Evolutionary conservation across 176 grass and related monocot genomes (phyloP).

Genomic region (Elaeis guineensis): DNA sequence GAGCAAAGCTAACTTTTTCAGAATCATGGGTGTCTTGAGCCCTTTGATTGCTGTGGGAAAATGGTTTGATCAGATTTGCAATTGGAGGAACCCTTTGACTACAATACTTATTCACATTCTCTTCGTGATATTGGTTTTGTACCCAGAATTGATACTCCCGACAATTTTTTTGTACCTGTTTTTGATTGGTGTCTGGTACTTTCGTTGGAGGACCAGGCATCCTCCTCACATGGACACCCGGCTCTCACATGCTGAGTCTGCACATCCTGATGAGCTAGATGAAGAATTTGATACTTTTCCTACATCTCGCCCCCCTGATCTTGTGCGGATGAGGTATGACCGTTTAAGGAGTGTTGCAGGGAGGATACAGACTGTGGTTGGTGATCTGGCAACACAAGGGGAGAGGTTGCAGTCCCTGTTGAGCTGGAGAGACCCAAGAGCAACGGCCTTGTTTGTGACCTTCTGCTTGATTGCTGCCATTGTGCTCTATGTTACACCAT

Average conservation of each 20-base stretch:
- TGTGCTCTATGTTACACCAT: conserved; percentile 51
- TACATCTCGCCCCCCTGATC: conserved; percentile 33
- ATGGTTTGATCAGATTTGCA: conserved; percentile 62
- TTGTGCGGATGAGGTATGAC: conserved; percentile 47
- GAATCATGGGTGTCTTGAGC: conserved; percentile 51
- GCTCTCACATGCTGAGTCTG: conserved; percentile 44
- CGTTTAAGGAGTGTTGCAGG: conserved; percentile 46
- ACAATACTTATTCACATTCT: conserved; percentile 56
- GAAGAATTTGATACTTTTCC: conserved; percentile 65
- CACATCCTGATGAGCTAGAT: conserved; percentile 53
- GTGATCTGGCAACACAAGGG: conserved; percentile 54
- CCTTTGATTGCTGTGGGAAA: conserved; percentile 37
- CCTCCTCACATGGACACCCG: conserved; percentile 62
- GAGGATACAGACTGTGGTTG: conserved; percentile 55
- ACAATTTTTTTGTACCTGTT: conserved; percentile 62
- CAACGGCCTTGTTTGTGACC: conserved; percentile 40
- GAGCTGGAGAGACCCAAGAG: conserved; percentile 62
- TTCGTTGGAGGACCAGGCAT: conserved; percentile 47
- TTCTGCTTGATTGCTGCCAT: conserved; percentile 48
- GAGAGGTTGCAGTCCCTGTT: conserved; percentile 54
- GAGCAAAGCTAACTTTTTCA: conserved; percentile 66
- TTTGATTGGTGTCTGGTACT: conserved; percentile 67
- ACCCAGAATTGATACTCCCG: conserved; percentile 62
- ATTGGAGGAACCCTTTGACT: conserved; percentile 53
- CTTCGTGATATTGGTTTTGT: conserved; percentile 49